Base-by-base conservation (phyloP, 1,284 basidiomycete genomes). In the Naganishia albida region DNA sequence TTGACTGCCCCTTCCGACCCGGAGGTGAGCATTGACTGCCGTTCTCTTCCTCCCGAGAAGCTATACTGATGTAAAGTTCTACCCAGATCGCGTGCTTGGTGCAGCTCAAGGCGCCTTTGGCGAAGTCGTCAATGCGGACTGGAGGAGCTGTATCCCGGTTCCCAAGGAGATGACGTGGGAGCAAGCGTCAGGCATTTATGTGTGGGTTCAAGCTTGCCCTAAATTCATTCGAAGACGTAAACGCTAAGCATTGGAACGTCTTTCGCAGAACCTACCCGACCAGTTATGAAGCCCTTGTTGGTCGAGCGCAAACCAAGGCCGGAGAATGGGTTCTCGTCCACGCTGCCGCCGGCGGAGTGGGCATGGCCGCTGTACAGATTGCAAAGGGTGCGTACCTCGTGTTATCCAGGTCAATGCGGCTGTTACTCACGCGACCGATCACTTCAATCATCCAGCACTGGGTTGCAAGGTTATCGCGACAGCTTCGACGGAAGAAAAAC, bases 261-360 rank as follows among this genome's bases (percentile, higher is more conserved):
- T 48, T 20, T 20, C 23, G 42, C 48, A 75, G 74, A n/a, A 93
- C 91, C n/a, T 92, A 88, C 85, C 89, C 90, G 0, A 95, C 93
- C 0, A 88, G 87, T 69, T 95, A 94, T 71, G 91, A 93, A 73
- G 92, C 87, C 0, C 81, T 97, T 16, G 88, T 92, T 0, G 88
- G 89, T n/a, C 82, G 92, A 62, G 93, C 89, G 10, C 80, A 89
- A 67, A 78, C 91, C 39, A 86, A 90, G 74, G 75, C 85, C 66
- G 90, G 90, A 86, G 92, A 96, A 80, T 93, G 89, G 85, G 86
- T 94, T 1, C 84, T 95, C 16, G 87, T 95, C 7, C 89, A 88
- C 59, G 92, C 90, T 12, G 89, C 89, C n/a, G 91, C 90, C 1
- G 78, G 78, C 6, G 94, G 94, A 28, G 93, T 99, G 3, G 95